These are phyloP conservation scores for Vitis hybrid DNA, from an alignment of 177 flowering plant species.

Conservation along the genomic window DNA sequence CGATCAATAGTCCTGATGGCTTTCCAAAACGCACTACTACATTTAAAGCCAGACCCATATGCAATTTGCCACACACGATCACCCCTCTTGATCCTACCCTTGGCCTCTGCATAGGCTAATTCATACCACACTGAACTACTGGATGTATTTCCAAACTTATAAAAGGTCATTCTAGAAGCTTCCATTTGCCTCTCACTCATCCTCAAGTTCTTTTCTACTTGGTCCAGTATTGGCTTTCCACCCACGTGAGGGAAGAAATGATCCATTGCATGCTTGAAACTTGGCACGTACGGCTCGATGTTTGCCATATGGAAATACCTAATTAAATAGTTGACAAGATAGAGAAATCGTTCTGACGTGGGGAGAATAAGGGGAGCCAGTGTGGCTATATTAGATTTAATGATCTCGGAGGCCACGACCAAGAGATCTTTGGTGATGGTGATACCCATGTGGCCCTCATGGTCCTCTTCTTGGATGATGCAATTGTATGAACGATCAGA, in stretches of 20 bases:
- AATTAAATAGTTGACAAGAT: conserved; percentile 23
- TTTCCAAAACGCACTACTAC: not conserved
- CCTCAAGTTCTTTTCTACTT: not conserved
- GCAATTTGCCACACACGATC: conserved; percentile 3
- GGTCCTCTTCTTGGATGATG: conserved; percentile 31
- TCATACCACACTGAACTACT: conserved; percentile 8
- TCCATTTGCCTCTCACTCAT: conserved; percentile 1
- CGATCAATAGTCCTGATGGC: not conserved
- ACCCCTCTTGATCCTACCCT: conserved; percentile 5
- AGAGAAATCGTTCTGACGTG: conserved; percentile 32
- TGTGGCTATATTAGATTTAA: conserved; percentile 36
- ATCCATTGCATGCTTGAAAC: conserved; percentile 23
- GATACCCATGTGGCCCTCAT: conserved; percentile 22
- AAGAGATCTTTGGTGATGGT: conserved; percentile 35
- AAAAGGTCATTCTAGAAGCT: not conserved
- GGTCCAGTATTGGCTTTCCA: not conserved
- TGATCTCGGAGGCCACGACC: conserved; percentile 34
- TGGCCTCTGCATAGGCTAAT: not conserved
- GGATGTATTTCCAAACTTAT: not conserved
- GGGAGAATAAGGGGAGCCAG: conserved; percentile 37
- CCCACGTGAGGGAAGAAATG: conserved; percentile 5
- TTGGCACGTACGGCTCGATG: conserved; percentile 34
- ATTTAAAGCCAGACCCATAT: conserved; percentile 5
- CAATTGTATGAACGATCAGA: conserved; percentile 23
- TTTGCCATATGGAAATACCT: conserved; percentile 26